Conservation (phyloP, 2,329 filamentous ascomycete species). For the Rhynchosporium secalis region DNA sequence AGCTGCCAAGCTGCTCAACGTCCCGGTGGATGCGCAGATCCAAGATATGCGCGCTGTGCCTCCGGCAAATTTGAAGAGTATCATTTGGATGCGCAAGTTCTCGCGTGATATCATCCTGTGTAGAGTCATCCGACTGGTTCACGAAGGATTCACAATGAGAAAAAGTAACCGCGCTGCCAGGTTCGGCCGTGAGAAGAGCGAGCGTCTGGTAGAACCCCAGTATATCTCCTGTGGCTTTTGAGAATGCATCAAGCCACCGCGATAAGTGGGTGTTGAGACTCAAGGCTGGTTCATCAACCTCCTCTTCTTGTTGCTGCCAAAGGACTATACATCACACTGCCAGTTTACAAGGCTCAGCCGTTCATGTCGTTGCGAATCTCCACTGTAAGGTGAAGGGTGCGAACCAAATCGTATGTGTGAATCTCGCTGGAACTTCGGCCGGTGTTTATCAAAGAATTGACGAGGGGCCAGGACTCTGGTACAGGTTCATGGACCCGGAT, state of each 20-base stretch:
- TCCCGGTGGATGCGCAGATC: not conserved
- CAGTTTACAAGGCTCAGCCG: not conserved
- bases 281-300: not conserved
- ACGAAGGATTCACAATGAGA: not conserved
- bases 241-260: not conserved
- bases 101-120: not conserved
- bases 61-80: not conserved
- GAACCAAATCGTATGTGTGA: not conserved
- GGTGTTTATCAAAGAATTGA: not conserved
- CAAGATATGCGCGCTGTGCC: not conserved
- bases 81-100: not conserved
- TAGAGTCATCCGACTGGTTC: conserved; percentile 5
- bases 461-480: not conserved
- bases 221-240: not conserved
- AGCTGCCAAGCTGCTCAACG: conserved; percentile 2
- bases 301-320: not conserved
- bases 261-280: not conserved
- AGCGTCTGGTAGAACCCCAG: not conserved
- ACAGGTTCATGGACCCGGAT: not conserved
- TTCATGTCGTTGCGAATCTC: not conserved
- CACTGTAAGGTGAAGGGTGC: not conserved
- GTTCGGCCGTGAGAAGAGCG: not conserved
- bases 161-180: not conserved
- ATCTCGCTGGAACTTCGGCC: not conserved
- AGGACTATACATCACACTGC: not conserved